Base-by-base conservation (phyloP, 768 basidiomycete species). In the Kwoniella shandongensis region DNA sequence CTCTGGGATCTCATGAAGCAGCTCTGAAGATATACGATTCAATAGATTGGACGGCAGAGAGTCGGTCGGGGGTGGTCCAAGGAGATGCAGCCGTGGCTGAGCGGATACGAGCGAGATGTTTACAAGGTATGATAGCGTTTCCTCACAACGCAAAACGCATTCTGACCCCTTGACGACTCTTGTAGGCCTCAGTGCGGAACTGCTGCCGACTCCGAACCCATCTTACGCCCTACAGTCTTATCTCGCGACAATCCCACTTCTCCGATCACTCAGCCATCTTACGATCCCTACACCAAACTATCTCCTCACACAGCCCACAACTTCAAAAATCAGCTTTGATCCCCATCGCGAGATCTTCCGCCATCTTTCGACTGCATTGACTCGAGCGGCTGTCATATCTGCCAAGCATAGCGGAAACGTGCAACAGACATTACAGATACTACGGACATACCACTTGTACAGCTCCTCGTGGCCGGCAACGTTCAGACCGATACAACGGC, bases 311-410 rank as follows among this genome's bases (percentile, higher is more conserved):
- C 48, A 41, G 32, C 47, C 22, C 27, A 47, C 38, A 48, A 62
- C 60, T 25, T 54, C 52, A n/a, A 65, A 76, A 60, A 67, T 78
- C n/a, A 80, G 80, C 52, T 81, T 80, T 41, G 77, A 82, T 2
- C 80, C 85, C 44, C 85, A 88, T 53, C 86, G 87, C 6, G 92
- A 97, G 67, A 80, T 93, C 10, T 91, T 89, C 81, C 81, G 91
- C 47, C 92, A 89, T 88, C 80, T 83, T 2, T 90, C 94, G 65
- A 81, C 85, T 18, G 80, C 89, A 22, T 78, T 92, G n/a, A 88
- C 88, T 79, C 83, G 92, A n/a, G 85, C 85, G 1, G 81, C 88
- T 40, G 78, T 88, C 1, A 75, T 91, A 0, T 82, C 85, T 15
- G 79, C 88, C 2, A 81, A 81, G 13, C 76, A 78, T 0, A 78